Evolutionary conservation across 495 filamentous ascomycete genomes (phyloP), one percentile per base, ranked within the genome.

Genomic region (Apiosordaria backusii): DNA sequence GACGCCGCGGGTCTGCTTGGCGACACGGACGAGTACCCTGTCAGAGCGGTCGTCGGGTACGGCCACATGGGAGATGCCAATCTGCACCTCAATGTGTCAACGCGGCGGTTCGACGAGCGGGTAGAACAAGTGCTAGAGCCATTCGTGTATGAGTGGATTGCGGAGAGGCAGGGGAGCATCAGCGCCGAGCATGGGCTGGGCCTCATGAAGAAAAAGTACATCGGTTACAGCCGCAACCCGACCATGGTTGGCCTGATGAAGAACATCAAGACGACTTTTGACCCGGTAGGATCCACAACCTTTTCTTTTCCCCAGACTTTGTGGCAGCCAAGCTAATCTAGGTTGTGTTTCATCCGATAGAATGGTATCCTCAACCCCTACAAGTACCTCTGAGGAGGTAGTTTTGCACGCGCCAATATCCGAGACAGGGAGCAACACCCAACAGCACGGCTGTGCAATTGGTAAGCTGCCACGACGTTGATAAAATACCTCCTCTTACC

Each of bases 51-150:
- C 21, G 88, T 96, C n/a, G 95, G 95, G 3, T 99, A 96, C 72
- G 95, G 95, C 13, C 95, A 99, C 77, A 97, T 99, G 91, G 95
- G 95, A 29, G 95, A 99, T 75, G 87, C 90, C 4, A 99, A 99
- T 76, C 76, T 99, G 68, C 95, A 99, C 78, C 80, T 99, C 64
- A 99, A 99, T 76, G 83, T 99, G 19, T 80, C 90, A 0, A 89
- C 89, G 24, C 80, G 94, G 65, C 79, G 88, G 64, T 98, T 92
- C 76, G 90, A 93, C 77, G 92, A 92, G 79, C 81, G 88, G 61
- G 92, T 98, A 23, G 95, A 99, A 82, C 86, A 93, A 78, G 85
- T 81, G 54, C 84, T 99, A 24, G 95, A 99, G 80, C 95, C 95
- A 3, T 99, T 89, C 80, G 89, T 99, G 27, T 99, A 97, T 73